Conservation (phyloP, 1,284 basidiomycete species). For the Ustilago loliicola region DNA sequence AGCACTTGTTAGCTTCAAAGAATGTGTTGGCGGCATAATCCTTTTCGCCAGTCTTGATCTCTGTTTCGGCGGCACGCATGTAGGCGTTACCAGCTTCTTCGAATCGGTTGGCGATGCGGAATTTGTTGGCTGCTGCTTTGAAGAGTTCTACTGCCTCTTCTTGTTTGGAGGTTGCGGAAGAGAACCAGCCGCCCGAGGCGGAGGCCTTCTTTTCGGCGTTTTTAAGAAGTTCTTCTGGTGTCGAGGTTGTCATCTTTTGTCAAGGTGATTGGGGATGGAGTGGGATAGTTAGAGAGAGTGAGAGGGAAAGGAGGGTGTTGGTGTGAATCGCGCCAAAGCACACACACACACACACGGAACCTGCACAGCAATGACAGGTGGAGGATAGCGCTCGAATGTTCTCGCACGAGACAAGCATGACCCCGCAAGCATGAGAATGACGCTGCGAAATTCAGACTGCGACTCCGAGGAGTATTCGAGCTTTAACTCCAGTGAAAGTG, state of each 20-base stretch:
- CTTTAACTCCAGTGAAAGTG: neutral
- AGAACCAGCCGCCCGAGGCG: slow-evolving; percentile 78
- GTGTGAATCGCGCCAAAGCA: neutral
- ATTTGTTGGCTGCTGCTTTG: slow-evolving; percentile 92
- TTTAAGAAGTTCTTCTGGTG: slow-evolving; percentile 75
- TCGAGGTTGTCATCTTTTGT: slow-evolving; percentile 59
- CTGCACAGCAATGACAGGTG: slow-evolving; percentile 16
- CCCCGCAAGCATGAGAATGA: slow-evolving; percentile 7
- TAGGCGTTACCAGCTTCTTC: slow-evolving; percentile 83
- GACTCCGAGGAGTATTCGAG: slow-evolving; percentile 1
- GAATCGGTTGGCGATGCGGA: slow-evolving; percentile 93
- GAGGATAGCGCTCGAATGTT: neutral
- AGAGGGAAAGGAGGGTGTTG: slow-evolving; percentile 5
- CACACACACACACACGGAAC: neutral
- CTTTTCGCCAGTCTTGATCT: slow-evolving; percentile 65
- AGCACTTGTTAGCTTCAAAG: slow-evolving; percentile 69
- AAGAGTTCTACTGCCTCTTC: slow-evolving; percentile 94
- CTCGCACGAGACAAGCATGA: slow-evolving; percentile 1
- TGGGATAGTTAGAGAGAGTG: neutral
- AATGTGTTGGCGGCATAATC: slow-evolving; percentile 70
- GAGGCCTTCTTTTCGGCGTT: slow-evolving; percentile 92
- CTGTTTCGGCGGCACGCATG: slow-evolving; percentile 67
- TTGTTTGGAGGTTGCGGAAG: slow-evolving; percentile 56
- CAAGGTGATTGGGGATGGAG: neutral
- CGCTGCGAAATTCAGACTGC: slow-evolving; percentile 7